Evolutionary conservation across 202 grass and related monocot genomes (phyloP).

Genomic region (Dendrocalamus latiflorus): DNA sequence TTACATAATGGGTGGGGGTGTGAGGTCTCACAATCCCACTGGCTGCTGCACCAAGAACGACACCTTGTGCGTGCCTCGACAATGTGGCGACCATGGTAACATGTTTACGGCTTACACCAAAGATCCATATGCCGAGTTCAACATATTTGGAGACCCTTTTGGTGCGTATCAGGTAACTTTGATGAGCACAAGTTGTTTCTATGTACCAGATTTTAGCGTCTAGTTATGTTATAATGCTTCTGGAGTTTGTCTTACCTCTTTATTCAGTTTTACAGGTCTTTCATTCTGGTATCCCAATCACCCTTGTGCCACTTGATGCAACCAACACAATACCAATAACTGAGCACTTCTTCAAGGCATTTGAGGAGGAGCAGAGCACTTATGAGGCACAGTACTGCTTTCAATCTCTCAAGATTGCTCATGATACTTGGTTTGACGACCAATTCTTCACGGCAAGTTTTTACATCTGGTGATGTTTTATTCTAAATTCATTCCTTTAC

Average conservation of each 20-base stretch:
- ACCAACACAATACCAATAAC: slow-evolving; percentile 67
- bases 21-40: slow-evolving; percentile 65
- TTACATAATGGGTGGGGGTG: slow-evolving; percentile 71
- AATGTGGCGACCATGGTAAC: slow-evolving; percentile 69
- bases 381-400: slow-evolving; percentile 73
- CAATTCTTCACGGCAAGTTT: slow-evolving; percentile 41
- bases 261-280: slow-evolving; percentile 38
- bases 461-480: background rate
- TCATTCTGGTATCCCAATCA: slow-evolving; percentile 67
- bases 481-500: background rate
- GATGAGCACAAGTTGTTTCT: background rate
- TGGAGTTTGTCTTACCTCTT: background rate
- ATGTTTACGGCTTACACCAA: slow-evolving; percentile 57
- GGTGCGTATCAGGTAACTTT: slow-evolving; percentile 66
- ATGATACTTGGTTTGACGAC: slow-evolving; percentile 46
- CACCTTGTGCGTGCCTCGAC: slow-evolving; percentile 40
- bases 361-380: slow-evolving; percentile 42
- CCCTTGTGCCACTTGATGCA: slow-evolving; percentile 73
- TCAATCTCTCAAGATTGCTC: slow-evolving; percentile 39
- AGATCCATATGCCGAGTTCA: slow-evolving; percentile 72
- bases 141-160: slow-evolving; percentile 75
- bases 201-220: background rate
- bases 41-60: slow-evolving; percentile 46
- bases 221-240: background rate
- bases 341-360: slow-evolving; percentile 45